phyloP scores from a whole-genome alignment of 805 yeast species.

The Sporopachydermia quercuum region DNA sequence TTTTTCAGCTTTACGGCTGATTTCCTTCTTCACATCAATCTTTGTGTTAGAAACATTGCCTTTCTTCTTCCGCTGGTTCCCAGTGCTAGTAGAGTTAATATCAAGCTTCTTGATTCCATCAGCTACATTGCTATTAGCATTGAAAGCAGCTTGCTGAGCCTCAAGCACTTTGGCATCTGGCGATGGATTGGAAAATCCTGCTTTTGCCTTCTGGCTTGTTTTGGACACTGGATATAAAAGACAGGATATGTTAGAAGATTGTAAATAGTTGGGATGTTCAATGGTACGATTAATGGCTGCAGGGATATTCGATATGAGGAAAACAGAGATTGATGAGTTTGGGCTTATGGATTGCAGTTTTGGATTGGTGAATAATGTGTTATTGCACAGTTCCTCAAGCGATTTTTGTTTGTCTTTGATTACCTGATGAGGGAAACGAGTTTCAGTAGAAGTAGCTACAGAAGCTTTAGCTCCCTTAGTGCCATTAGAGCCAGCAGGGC shows the following conservation, averaged over 20 bases:
- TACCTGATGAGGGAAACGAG: too few relatives aligned
- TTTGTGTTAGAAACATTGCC: conserved; percentile 4
- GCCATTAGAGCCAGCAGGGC: too few relatives aligned
- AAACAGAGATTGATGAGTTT: neutral
- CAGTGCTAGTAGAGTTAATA: neutral
- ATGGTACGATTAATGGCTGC: too few relatives aligned
- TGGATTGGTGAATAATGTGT: too few relatives aligned
- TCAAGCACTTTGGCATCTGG: conserved; percentile 63
- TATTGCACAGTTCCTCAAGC: too few relatives aligned
- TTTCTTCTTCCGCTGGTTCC: conserved; percentile 3
- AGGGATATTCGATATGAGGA: neutral
- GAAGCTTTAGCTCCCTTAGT: too few relatives aligned
- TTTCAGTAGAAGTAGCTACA: too few relatives aligned
- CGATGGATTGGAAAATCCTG: conserved; percentile 53
- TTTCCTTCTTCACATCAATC: conserved; percentile 24
- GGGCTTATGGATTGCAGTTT: neutral
- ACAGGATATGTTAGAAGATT: neutral
- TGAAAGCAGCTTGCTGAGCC: conserved; percentile 33
- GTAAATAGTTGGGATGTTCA: too few relatives aligned
- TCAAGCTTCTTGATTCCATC: conserved; percentile 2
- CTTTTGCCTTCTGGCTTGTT: neutral
- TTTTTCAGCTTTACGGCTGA: conserved; percentile 23
- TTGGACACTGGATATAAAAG: neutral
- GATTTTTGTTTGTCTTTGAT: too few relatives aligned
- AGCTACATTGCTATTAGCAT: neutral